These are phyloP conservation scores for Pestalotiopsis sp. DNA, from an alignment of 2,329 filamentous ascomycete species.

Conservation along the genomic window DNA sequence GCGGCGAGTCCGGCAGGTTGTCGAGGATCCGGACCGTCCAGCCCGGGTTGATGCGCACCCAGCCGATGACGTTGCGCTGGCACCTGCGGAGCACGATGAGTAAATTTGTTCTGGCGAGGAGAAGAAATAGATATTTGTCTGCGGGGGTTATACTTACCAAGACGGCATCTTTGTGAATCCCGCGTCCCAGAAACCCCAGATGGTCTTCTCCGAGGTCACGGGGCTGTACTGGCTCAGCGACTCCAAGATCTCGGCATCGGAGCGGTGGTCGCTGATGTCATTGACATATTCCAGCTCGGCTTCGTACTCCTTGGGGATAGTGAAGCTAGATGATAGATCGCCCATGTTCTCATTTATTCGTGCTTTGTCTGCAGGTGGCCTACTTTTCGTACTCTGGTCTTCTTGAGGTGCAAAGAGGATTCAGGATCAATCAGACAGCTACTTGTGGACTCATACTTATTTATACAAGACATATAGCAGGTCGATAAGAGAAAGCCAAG, in stretches of 20 bases:
- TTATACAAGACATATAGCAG: no score
- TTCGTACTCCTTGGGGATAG: constrained; percentile 20
- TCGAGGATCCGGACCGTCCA: constrained; percentile 46
- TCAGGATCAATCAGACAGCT: no score
- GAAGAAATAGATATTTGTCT: background rate
- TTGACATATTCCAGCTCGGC: constrained; percentile 19
- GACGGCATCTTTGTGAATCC: constrained; percentile 35
- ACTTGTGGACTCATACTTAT: no score
- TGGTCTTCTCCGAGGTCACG: constrained; percentile 39
- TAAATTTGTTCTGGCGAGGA: constrained; percentile 31
- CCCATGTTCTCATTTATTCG: background rate
- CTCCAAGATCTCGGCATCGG: constrained; percentile 23
- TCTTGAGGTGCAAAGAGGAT: background rate
- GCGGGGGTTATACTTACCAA: constrained; percentile 25
- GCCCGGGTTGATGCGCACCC: constrained; percentile 36
- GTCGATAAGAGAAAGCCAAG: background rate
- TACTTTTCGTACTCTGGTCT: background rate
- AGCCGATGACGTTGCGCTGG: constrained; percentile 41
- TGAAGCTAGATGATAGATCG: background rate
- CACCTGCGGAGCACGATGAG: constrained; percentile 32
- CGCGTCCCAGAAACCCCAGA: constrained; percentile 43
- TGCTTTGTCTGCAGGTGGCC: background rate
- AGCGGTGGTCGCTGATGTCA: constrained; percentile 15
- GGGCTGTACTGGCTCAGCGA: constrained; percentile 21
- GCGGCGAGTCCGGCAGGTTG: constrained; percentile 35